phyloP scores from a whole-genome alignment of 345 rosid genomes.

The Gossypium raimondii region DNA sequence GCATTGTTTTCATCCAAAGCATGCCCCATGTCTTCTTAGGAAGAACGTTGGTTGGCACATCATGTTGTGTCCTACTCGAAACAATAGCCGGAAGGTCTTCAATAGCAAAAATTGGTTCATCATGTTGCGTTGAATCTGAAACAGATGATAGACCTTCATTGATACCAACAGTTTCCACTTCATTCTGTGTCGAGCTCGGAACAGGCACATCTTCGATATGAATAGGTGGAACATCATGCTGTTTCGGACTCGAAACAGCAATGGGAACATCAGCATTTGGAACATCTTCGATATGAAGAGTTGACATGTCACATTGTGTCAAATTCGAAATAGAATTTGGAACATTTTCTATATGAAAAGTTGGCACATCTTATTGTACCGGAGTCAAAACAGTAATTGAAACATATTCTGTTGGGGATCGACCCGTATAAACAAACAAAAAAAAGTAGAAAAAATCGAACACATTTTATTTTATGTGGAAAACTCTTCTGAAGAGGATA shows the following conservation, averaged over 20 bases:
- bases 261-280: background rate
- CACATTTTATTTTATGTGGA: no score
- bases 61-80: background rate
- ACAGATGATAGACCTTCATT: no score
- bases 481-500: no score
- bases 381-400: no score
- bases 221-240: background rate
- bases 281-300: background rate
- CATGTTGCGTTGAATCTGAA: background rate
- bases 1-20: background rate
- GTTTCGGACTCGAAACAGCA: background rate
- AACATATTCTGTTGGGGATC: no score
- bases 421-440: no score
- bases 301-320: background rate
- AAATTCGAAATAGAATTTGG: background rate
- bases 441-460: no score
- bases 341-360: no score
- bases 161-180: no score
- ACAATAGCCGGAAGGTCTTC: background rate
- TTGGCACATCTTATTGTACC: no score
- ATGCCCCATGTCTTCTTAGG: background rate
- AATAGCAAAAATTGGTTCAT: background rate
- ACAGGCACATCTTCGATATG: background rate
- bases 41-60: background rate
- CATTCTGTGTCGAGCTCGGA: no score